Evolutionary conservation across 805 yeast genomes (phyloP), one percentile per base, ranked within the genome.

Genomic region (Lipomyces chichibuensis): DNA sequence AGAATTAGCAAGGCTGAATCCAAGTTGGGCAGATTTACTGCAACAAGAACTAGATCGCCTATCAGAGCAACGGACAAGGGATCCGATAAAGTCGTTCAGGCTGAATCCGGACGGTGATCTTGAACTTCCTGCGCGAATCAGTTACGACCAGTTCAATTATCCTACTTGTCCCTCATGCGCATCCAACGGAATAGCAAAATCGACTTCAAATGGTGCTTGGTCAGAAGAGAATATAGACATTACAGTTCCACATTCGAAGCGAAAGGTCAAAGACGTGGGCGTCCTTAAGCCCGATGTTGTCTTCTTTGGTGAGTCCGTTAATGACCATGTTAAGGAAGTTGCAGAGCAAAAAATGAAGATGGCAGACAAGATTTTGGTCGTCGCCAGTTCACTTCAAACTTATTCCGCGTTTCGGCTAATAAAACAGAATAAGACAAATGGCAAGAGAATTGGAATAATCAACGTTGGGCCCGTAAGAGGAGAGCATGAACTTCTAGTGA

Each of bases 241-340:
- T 13, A 35, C 52, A 29, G 57, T 65, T 2, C 62, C 68, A 33
- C 66, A 62, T 46, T 53, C 68, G 13, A 58, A 57, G 25, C 57
- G 59, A 27, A 67, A 60, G 33, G 46, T 64, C n/a, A 66, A 66
- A 2, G 72, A 62, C 54, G 69, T 65, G 14, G 76, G 76, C 11
- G 69, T 74, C 2, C 59, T 74, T 17, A 74, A 74, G 49, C 76
- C 76, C 2, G 58, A 68, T 55, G 76, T 74, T 11, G 70, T 74
- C 3, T 74, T 74, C 57, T 74, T 74, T 61, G 76, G 76, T 4
- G 76, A 74, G 57, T 62, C 69, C n/a, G 75, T 73, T 6, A 65
- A 64, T 23, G 70, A 58, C n/a, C 63, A 46, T 1, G 63, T 60
- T 6, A 63, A 69, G 32, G 17, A 2, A 20, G 68, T 61, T 7